A percentile compares a stretch with the other conserved stretches of the same genome.
Evolutionary conservation across 2,329 filamentous ascomycete genomes (phyloP).

Genomic region (Polytolypa hystricis): DNA sequence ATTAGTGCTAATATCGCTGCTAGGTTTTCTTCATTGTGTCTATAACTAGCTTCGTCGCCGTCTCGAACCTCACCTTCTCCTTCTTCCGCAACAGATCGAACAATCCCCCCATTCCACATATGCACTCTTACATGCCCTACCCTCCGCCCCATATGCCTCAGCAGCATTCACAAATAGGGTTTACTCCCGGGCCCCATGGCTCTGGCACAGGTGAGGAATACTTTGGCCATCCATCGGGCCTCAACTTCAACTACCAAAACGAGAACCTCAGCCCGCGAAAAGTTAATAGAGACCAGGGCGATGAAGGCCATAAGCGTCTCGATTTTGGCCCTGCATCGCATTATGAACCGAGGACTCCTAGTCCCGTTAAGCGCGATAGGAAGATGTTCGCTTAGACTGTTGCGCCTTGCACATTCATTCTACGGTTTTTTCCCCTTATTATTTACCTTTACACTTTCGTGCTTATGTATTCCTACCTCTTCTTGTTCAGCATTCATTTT

Average conservation of each 20-base stretch:
- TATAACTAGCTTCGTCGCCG: constrained; percentile 40
- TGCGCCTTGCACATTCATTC: too few species aligned
- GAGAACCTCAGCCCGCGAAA: constrained; percentile 13
- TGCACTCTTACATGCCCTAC: constrained; percentile 14
- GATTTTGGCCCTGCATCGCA: constrained; percentile 22
- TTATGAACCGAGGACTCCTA: constrained; percentile 27
- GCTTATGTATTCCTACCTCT: not conserved
- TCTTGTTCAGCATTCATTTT: constrained; percentile 7
- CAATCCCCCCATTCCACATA: constrained; percentile 21
- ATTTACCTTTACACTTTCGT: not conserved
- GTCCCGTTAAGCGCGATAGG: constrained; percentile 24
- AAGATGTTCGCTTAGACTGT: too few species aligned
- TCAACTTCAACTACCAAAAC: constrained; percentile 8
- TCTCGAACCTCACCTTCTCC: constrained; percentile 50
- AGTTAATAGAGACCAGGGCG: constrained; percentile 15
- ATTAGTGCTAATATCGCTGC: not conserved
- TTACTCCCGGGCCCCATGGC: constrained; percentile 17
- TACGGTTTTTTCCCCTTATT: too few species aligned
- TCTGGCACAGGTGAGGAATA: constrained; percentile 13
- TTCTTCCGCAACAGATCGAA: constrained; percentile 38
- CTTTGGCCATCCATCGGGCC: constrained; percentile 3
- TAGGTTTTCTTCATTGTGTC: constrained; percentile 29
- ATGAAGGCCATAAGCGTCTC: constrained; percentile 20
- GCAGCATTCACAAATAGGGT: constrained; percentile 18
- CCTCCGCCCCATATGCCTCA: constrained; percentile 16